Percentiles rank a stretch among this genome's conserved stretches.
Conservation (phyloP, 257 asterid species). For the Solanum rostratum region DNA sequence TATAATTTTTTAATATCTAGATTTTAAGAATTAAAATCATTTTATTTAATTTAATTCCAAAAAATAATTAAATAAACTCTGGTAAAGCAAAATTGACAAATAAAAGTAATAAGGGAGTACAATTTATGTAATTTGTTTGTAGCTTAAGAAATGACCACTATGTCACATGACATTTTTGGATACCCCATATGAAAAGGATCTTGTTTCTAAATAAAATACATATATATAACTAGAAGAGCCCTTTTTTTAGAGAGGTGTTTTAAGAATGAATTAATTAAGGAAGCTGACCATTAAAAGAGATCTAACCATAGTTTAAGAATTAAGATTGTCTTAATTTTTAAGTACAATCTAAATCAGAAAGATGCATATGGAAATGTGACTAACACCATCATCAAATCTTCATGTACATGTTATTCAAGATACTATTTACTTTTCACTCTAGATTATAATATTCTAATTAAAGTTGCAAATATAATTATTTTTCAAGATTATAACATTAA, state of each 20-base stretch:
- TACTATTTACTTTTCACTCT: neutral
- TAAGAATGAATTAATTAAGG: neutral
- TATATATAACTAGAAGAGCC: neutral
- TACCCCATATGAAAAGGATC: constrained; percentile 17
- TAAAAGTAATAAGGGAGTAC: neutral
- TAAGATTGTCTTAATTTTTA: neutral
- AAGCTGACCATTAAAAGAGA: neutral
- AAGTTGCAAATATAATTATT: neutral
- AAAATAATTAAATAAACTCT: neutral
- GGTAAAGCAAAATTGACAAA: neutral
- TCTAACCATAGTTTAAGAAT: neutral
- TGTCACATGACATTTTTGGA: constrained; percentile 18
- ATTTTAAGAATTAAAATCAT: neutral
- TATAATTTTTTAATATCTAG: neutral
- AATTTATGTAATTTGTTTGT: neutral
- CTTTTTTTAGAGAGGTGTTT: neutral
- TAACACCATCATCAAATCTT: constrained; percentile 7
- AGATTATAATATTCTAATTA: neutral
- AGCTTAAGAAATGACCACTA: constrained; percentile 1
- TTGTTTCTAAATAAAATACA: neutral
- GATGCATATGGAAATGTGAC: constrained; percentile 13
- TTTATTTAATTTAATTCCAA: neutral
- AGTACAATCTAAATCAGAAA: neutral
- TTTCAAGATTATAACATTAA: neutral
- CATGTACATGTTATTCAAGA: constrained; percentile 1